Evolutionary conservation across 495 filamentous ascomycete species (phyloP).

Genomic region (Hapsidospora chrysogenum): DNA sequence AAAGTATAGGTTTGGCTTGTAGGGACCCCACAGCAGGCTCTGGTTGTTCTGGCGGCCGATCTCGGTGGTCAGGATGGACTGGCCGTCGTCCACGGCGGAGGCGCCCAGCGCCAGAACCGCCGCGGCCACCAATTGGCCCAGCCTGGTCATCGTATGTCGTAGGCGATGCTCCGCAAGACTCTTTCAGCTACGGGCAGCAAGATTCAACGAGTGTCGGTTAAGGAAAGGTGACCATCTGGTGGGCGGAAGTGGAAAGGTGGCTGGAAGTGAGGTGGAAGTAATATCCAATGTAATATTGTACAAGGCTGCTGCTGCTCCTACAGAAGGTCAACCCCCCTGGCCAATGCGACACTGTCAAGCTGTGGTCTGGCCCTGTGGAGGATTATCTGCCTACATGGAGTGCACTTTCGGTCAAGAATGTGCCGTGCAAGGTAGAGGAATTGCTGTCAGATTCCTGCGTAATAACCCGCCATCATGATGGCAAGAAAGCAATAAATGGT

Average conservation of each 20-base stretch:
- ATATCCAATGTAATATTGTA: too few relatives aligned
- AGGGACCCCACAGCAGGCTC: constrained; percentile 89
- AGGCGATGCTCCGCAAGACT: too few relatives aligned
- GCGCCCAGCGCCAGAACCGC: neutral
- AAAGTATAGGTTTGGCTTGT: constrained; percentile 91
- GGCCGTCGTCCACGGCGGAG: constrained; percentile 1
- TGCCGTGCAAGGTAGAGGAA: too few relatives aligned
- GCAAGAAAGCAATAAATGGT: too few relatives aligned
- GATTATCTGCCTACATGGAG: too few relatives aligned
- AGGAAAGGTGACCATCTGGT: neutral
- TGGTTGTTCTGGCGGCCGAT: constrained; percentile 53
- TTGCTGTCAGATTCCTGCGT: too few relatives aligned
- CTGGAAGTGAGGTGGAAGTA: neutral
- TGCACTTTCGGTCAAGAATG: too few relatives aligned
- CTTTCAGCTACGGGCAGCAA: too few relatives aligned
- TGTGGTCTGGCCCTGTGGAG: neutral
- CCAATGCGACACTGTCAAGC: neutral
- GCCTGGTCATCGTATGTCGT: constrained; percentile 1
- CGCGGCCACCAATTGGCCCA: constrained; percentile 1
- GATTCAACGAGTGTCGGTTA: neutral
- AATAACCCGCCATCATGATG: too few relatives aligned
- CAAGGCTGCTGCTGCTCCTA: too few relatives aligned
- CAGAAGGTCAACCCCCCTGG: too few relatives aligned
- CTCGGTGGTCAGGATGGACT: constrained; percentile 30
- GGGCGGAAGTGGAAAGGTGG: too few relatives aligned